These are phyloP conservation scores for Aspergillus persii DNA, from an alignment of 2,329 filamentous ascomycete species.

Conservation along the genomic window DNA sequence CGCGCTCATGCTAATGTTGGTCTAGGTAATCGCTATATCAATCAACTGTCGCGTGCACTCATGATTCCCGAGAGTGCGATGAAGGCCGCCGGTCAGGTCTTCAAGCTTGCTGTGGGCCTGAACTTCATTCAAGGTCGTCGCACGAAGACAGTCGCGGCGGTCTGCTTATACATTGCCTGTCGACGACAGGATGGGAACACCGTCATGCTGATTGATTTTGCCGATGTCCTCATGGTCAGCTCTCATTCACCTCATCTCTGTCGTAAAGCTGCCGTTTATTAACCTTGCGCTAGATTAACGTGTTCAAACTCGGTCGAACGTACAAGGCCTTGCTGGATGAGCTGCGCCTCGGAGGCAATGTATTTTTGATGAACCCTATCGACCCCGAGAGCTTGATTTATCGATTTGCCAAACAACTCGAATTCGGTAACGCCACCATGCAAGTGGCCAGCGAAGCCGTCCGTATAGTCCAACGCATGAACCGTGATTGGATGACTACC, in stretches of 20 bases:
- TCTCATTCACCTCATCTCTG: not conserved
- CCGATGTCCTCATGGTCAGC: conserved; percentile 67
- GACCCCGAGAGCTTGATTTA: conserved; percentile 88
- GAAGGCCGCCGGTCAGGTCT: conserved; percentile 68
- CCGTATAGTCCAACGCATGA: conserved; percentile 87
- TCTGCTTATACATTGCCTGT: conserved; percentile 86
- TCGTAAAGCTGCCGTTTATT: conserved; percentile 24
- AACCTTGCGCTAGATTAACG: conserved; percentile 62
- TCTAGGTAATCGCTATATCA: conserved; percentile 43
- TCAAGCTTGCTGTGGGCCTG: conserved; percentile 69
- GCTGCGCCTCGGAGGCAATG: conserved; percentile 51
- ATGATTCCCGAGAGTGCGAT: conserved; percentile 58
- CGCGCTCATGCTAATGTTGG: not conserved
- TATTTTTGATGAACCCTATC: conserved; percentile 71
- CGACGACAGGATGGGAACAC: conserved; percentile 75
- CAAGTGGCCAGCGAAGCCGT: conserved; percentile 86
- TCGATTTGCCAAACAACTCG: conserved; percentile 85
- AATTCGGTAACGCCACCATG: conserved; percentile 79
- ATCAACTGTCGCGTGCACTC: conserved; percentile 40
- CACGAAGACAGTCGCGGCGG: conserved; percentile 80
- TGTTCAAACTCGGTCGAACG: conserved; percentile 85
- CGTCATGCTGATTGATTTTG: conserved; percentile 92
- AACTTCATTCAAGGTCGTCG: conserved; percentile 85
- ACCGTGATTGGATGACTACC: conserved; percentile 94
- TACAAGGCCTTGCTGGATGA: conserved; percentile 78